Base-by-base conservation (phyloP, 148 eudicot species). In the Persicaria tinctoria region DNA sequence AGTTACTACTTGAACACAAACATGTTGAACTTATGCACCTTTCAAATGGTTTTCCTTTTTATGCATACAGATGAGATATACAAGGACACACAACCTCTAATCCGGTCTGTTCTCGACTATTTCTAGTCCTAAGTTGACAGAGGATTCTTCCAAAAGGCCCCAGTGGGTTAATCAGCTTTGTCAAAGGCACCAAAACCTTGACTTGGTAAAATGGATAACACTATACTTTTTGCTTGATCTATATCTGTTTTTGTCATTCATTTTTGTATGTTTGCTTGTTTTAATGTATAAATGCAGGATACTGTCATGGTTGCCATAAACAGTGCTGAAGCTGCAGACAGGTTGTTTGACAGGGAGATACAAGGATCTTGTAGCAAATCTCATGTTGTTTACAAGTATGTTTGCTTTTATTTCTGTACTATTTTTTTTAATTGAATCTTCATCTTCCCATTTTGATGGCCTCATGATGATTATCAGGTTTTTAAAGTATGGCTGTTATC, bases 161-260 rank as follows among this genome's bases (percentile, higher is more conserved):
- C 86, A 78, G 75, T 95, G 99, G 99, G 77, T 89, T 74, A 83
- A 86, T 56, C 83, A 85, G 73, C 94, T 92, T 77, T 68, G 80
- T 81, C 80, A 74, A 73, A 89, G 87, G 82, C 82, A 83, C 64
- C 79, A 79, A 51, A 75, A 53, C 66, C 83, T 85, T 81, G 92
- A 95, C 60, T 77, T 95, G 99, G 99, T 95, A 87, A 78, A 55
- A 56, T 62, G 45, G 23, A 23, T 59, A 72, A 17, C 72, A 38
- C 73, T 38, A 20, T 47, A 41, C 13, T 49, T 8, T 49, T 23
- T 79, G 23, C 41, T 47, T 63, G 16, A 16, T 11, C 41, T 2
- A 32, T 32, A 32, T 32, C 2, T 1, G 1, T 32, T n/a, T 32
- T 32, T 32, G 41, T 32, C 3, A 32, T 66, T 38, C 46, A 73